Evolutionary conservation across 2,329 filamentous ascomycete genomes (phyloP).

Genomic region (Stachybotrys chlorohalonatus): DNA sequence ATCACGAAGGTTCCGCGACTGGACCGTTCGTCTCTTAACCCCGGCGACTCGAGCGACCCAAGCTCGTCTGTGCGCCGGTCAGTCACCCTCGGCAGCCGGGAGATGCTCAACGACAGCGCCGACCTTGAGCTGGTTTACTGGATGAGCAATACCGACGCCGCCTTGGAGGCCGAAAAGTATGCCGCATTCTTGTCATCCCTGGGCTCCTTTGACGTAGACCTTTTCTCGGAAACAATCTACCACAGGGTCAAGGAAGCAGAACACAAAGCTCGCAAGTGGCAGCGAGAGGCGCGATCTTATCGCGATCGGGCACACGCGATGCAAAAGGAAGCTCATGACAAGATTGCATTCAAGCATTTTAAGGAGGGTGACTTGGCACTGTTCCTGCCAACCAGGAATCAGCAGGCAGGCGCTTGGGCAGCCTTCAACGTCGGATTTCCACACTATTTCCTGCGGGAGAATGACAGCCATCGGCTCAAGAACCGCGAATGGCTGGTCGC

Average conservation of each 20-base stretch:
- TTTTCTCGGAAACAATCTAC: constrained; percentile 75
- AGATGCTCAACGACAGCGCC: constrained; percentile 43
- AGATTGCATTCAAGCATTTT: constrained; percentile 92
- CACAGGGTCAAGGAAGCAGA: constrained; percentile 92
- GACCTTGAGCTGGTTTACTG: constrained; percentile 74
- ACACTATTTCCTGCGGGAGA: constrained; percentile 92
- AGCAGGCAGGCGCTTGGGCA: constrained; percentile 91
- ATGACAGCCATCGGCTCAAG: constrained; percentile 76
- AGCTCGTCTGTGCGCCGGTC: constrained; percentile 44
- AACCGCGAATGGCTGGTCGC: constrained; percentile 94
- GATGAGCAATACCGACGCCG: constrained; percentile 60
- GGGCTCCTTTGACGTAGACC: constrained; percentile 72
- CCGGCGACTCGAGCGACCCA: constrained; percentile 49
- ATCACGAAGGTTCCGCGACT: constrained; percentile 63
- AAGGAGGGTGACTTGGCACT: constrained; percentile 93
- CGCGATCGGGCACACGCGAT: constrained; percentile 75
- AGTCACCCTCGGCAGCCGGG: constrained; percentile 41
- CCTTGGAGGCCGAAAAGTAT: constrained; percentile 66
- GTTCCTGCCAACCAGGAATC: constrained; percentile 89
- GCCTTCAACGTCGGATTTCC: constrained; percentile 97
- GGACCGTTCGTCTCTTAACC: constrained; percentile 46
- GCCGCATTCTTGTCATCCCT: constrained; percentile 64
- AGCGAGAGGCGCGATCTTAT: constrained; percentile 78
- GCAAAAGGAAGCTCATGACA: constrained; percentile 83
- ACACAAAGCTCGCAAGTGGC: constrained; percentile 85